These are phyloP conservation scores for Antrodiella citrinella DNA, from an alignment of 768 basidiomycete species.

Conservation along the genomic window DNA sequence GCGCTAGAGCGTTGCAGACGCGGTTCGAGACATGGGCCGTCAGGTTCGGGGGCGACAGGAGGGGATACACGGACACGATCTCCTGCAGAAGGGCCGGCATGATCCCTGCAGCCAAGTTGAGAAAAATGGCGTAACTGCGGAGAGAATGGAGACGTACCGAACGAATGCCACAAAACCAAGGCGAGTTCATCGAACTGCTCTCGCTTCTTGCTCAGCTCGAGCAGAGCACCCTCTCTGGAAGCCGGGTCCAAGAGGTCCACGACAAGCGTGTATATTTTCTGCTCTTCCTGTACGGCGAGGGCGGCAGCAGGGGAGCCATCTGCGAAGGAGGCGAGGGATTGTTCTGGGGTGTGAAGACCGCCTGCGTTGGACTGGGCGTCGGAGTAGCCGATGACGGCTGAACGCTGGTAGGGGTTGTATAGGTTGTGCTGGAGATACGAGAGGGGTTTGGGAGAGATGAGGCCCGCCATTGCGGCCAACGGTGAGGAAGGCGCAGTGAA, in stretches of 20 bases:
- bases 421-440: constrained; percentile 51
- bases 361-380: constrained; percentile 52
- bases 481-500: neutral
- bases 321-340: constrained; percentile 19
- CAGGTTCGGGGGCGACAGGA: constrained; percentile 90
- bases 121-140: neutral
- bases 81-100: constrained; percentile 97
- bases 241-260: constrained; percentile 78
- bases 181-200: constrained; percentile 99
- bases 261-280: constrained; percentile 87
- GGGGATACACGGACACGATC: constrained; percentile 96
- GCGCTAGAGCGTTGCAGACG: constrained; percentile 96
- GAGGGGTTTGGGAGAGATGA: constrained; percentile 24
- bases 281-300: constrained; percentile 40
- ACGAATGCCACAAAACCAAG: constrained; percentile 96
- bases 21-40: constrained; percentile 97
- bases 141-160: constrained; percentile 49
- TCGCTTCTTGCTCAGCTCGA: constrained; percentile 97
- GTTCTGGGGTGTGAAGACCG: constrained; percentile 43
- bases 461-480: constrained; percentile 22
- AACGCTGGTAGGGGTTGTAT: constrained; percentile 53
- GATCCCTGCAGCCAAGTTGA: constrained; percentile 53
- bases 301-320: constrained; percentile 8
- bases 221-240: constrained; percentile 81
- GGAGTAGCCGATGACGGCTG: constrained; percentile 41